Conservation (phyloP, 306 rosid species). For the Cicer arietinum region DNA sequence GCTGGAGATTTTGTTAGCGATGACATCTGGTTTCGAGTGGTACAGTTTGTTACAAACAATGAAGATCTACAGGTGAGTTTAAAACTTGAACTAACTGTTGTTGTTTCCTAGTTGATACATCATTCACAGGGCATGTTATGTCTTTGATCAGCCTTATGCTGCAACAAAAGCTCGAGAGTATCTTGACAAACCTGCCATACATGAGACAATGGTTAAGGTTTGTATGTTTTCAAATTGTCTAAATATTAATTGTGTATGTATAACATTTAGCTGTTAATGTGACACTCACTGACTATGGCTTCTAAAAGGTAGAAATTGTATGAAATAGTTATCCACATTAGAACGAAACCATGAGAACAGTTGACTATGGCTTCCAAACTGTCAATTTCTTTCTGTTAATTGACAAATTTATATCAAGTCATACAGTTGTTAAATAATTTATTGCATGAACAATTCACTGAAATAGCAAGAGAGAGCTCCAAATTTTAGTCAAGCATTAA, state of each 20-base stretch:
- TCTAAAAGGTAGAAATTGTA: constrained; percentile 37
- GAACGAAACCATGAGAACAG: constrained; percentile 20
- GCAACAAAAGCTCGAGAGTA: constrained; percentile 96
- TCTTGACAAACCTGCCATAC: constrained; percentile 98
- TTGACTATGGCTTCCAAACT: not conserved
- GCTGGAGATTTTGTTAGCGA: constrained; percentile 99
- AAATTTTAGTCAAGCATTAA: not conserved
- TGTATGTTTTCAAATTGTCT: constrained; percentile 42
- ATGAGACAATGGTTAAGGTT: constrained; percentile 99
- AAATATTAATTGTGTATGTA: constrained; percentile 16
- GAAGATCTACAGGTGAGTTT: constrained; percentile 95
- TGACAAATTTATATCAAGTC: constrained; percentile 37
- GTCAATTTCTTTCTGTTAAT: constrained; percentile 28
- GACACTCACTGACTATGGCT: constrained; percentile 18
- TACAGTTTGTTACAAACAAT: constrained; percentile 97
- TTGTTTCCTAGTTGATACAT: constrained; percentile 41
- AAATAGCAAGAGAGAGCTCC: constrained; percentile 18
- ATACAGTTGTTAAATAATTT: constrained; percentile 22
- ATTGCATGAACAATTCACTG: constrained; percentile 32
- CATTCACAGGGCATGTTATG: constrained; percentile 53
- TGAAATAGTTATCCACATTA: constrained; percentile 23
- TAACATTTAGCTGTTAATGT: constrained; percentile 21
- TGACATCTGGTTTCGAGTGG: constrained; percentile 99
- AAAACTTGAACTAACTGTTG: constrained; percentile 39
- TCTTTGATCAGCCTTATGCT: constrained; percentile 87